Evolutionary conservation across 2,329 filamentous ascomycete genomes (phyloP), one percentile per base, ranked within the genome.

Genomic region (Talaromyces rugulosus): DNA sequence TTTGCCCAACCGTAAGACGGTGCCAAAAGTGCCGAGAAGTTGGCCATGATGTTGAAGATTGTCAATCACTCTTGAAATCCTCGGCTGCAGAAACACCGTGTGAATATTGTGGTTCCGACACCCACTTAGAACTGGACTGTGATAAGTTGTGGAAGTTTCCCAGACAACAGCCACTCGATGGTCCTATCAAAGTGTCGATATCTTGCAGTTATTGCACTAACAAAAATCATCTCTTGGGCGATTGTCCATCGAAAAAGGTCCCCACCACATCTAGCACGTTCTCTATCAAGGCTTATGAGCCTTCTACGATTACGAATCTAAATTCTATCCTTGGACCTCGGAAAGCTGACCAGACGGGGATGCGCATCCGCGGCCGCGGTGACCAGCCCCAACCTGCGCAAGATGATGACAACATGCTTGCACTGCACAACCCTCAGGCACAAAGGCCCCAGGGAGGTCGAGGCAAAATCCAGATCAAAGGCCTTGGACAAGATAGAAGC

Each of bases 51-150:
- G 73, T 75, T 18, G 67, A 72, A 0, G 66, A 75, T 7, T 91
- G 89, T 69, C 68, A 73, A 1, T 85, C 88, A 64, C 85, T 85
- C 63, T 78, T 89, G 16, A 81, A 81, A 64, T 80, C 80, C 16
- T 85, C 87, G 60, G 80, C 80, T 30, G 61, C 66, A n/a, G 75
- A 78, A 27, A 75, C 82, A 54, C 80, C 82, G 2, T 92, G 89
- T 70, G 83, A 84, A 11, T 77, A 86, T 36, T 92, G 89, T 72
- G 76, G 76, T 44, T 81, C 81, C 6, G 65, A 69, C 3, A 77
- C 81, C 8, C 89, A 92, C 67, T 66, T 81, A 8, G 89, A 91
- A 69, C 70, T 77, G 12, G 74, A 82, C 2, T 91, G 89, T 71
- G 81, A 83, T 59, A 77, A 81, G 55, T 75, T 88, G 28, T 91